A percentile compares a stretch with the other conserved stretches of the same genome.
phyloP scores from a whole-genome alignment of 2,329 filamentous ascomycete genomes.

The Colletotrichum endophyticum region DNA sequence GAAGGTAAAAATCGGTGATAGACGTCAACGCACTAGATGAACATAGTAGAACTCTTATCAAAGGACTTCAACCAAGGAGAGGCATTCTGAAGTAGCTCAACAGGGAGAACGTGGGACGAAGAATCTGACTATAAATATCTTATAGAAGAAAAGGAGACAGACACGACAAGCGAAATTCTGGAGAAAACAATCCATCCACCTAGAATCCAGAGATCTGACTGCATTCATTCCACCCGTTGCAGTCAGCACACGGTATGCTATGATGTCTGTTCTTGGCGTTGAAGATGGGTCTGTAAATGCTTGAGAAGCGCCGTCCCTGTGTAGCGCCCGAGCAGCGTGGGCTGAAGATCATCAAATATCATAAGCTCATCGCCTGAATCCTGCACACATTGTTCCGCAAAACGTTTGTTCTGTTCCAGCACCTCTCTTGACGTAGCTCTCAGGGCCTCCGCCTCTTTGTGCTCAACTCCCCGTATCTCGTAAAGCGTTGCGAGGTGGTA shows the following conservation, averaged over 20 bases:
- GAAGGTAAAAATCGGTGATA: too few species aligned
- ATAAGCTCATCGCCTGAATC: neutral
- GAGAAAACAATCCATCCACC: too few species aligned
- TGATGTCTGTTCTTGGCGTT: rapidly evolving
- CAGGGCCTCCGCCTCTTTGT: rapidly evolving
- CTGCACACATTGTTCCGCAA: neutral
- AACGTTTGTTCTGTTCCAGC: neutral
- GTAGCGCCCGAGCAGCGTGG: neutral
- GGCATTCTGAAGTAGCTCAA: too few species aligned
- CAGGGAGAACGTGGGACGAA: too few species aligned
- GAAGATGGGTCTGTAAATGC: neutral
- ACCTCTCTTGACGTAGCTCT: neutral
- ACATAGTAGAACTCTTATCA: rapidly evolving
- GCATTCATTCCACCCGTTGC: neutral
- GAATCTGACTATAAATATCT: too few species aligned
- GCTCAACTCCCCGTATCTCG: neutral
- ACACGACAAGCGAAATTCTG: too few species aligned
- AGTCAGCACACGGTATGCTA: rapidly evolving
- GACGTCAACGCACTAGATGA: too few species aligned
- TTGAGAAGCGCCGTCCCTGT: neutral
- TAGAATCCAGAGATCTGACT: too few species aligned
- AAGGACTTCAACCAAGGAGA: rapidly evolving
- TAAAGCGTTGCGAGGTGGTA: neutral
- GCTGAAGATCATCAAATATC: neutral
- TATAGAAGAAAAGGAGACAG: too few species aligned